Evolutionary conservation across 2,329 filamentous ascomycete genomes (phyloP).

Genomic region (Scytalidium sp.): DNA sequence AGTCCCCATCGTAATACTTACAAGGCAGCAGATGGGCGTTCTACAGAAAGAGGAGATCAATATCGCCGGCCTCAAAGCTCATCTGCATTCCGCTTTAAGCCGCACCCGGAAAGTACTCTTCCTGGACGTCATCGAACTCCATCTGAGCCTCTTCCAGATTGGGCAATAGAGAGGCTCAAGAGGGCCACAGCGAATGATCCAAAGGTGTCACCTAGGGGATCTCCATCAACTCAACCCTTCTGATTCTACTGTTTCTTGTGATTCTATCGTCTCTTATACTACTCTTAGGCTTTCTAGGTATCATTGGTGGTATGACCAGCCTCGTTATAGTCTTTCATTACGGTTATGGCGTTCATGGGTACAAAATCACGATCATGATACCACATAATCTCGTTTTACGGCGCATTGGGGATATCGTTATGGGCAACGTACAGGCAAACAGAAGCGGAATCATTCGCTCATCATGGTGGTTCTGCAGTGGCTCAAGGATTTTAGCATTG

Average conservation of each 20-base stretch:
- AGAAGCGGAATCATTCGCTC: no score
- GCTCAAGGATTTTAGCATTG: no score
- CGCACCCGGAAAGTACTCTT: no score
- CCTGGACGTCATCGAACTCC: neutral
- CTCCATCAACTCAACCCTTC: neutral
- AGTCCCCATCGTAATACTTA: neutral
- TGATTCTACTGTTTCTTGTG: neutral
- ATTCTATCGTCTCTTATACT: neutral
- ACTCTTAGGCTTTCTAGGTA: neutral
- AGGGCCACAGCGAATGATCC: neutral
- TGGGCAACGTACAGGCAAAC: no score
- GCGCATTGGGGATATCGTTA: no score
- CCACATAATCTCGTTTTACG: neutral
- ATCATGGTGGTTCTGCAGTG: no score
- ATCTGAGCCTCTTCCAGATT: neutral
- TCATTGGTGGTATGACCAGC: no score
- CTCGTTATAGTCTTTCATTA: no score
- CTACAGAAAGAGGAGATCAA: neutral
- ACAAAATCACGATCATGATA: neutral
- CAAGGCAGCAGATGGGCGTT: neutral
- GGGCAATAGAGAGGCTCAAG: neutral
- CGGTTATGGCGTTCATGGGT: neutral
- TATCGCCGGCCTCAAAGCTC: neutral
- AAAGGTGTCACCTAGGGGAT: neutral
- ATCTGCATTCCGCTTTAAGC: no score